Base-by-base conservation (phyloP, 2,329 filamentous ascomycete species). In the Ramularia collo-cygni region DNA sequence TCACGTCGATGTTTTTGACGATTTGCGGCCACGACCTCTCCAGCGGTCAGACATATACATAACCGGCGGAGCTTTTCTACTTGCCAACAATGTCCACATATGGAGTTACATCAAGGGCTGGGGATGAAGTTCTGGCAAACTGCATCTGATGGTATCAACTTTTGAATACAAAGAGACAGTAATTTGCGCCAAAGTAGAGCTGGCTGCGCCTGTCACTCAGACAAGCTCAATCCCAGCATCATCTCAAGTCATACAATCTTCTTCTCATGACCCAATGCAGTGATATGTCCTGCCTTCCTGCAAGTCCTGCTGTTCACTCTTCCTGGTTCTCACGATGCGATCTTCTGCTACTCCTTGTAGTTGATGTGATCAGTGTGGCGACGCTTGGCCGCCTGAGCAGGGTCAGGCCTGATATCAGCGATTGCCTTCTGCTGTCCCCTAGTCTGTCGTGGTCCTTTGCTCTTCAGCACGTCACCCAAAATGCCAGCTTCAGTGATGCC, bases 21-120 rank as follows among this genome's bases (percentile, higher is more conserved):
- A 57, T 1, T 35, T 61, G 6, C 38, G 55, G 16, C 53, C 54
- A 24, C 41, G 52, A 14, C 40, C 40, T 12, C 46, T 52, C n/a
- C 40, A 39, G 13, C 24, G 28, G 15, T 40, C 41, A 7, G 56
- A 59, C 36, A 2, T 49, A 3, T 28, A 39, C 6, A 49, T 41
- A 14, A 44, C 49, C 16, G 40, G 27, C 15, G 13, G 32, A 4
- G 43, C 48, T 30, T 19, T 56, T 18, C 19, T 47, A 14, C 21
- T 54, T 19, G 57, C 54, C 17, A 60, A 58, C 38, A 42, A 38
- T 34, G 39, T 57, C 26, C 57, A 60, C 53, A 14, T 57, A 7
- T 60, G 56, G 56, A 55, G 54, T 36, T 47, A 48, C 7, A 3
- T 55, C 12, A 59, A 58, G 38, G 55, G 55, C 1, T 59, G 46